A percentile compares a stretch with the other conserved stretches of the same genome.
Conservation (phyloP, 805 yeast species). For the Spencermartinsiella europaea region DNA sequence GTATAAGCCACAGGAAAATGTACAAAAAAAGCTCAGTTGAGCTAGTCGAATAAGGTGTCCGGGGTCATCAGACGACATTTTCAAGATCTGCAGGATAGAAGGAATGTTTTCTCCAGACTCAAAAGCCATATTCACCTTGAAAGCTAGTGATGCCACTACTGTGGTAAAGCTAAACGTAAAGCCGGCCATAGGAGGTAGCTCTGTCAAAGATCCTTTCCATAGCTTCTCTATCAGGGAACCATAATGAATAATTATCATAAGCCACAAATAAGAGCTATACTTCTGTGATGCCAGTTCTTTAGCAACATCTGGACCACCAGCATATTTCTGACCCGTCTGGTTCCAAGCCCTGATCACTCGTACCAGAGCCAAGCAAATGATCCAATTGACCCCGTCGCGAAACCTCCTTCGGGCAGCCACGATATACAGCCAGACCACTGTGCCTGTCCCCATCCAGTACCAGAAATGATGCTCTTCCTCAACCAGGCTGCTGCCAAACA, state of each 20-base stretch:
- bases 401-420: slow-evolving; percentile 19
- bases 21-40: slow-evolving; percentile 25
- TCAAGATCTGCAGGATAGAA: slow-evolving; percentile 25
- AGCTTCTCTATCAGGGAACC: slow-evolving; percentile 21
- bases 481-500: slow-evolving; percentile 83
- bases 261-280: slow-evolving; percentile 42
- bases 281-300: slow-evolving; percentile 34
- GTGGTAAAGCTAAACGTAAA: slow-evolving; percentile 46
- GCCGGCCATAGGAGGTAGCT: slow-evolving; percentile 31
- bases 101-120: slow-evolving; percentile 56
- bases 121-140: slow-evolving; percentile 50
- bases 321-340: slow-evolving; percentile 81
- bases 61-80: slow-evolving; percentile 12
- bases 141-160: slow-evolving; percentile 42
- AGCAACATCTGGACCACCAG: slow-evolving; percentile 46
- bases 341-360: slow-evolving; percentile 79
- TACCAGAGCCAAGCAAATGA: slow-evolving; percentile 32
- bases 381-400: slow-evolving; percentile 21
- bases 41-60: slow-evolving; percentile 24
- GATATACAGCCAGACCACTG: slow-evolving; percentile 24
- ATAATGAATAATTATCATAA: slow-evolving; percentile 40
- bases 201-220: slow-evolving; percentile 21
- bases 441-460: slow-evolving; percentile 68
- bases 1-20: slow-evolving; percentile 20
- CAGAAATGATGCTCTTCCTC: slow-evolving; percentile 96